Percentiles rank a stretch among this genome's conserved stretches.
Evolutionary conservation across 169 alveolate genomes (phyloP).

Genomic region (Cryptosporidium parvum): DNA sequence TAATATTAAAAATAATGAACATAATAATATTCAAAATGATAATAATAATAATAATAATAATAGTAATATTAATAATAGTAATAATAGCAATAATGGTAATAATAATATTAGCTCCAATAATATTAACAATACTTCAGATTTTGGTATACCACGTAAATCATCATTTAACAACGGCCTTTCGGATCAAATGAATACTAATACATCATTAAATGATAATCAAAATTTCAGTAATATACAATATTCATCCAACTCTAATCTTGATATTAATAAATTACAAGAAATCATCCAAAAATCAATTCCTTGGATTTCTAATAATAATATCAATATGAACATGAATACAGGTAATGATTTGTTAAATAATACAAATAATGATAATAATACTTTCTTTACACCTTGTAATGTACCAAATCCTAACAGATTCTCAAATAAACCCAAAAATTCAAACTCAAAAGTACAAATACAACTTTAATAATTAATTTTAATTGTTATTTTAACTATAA

Average conservation of each 20-base stretch:
- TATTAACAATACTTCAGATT: neutral
- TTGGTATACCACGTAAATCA: neutral
- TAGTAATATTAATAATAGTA: neutral
- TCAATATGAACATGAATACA: neutral
- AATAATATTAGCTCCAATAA: neutral
- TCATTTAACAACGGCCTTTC: neutral
- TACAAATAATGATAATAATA: neutral
- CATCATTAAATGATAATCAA: neutral
- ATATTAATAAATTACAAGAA: slow-evolving; percentile 23
- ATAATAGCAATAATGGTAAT: neutral
- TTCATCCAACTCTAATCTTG: neutral
- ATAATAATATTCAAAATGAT: neutral
- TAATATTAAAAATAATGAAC: neutral
- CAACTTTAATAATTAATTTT: slow-evolving; percentile 19
- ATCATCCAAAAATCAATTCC: slow-evolving; percentile 26
- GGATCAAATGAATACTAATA: neutral
- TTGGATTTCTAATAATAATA: slow-evolving; percentile 4
- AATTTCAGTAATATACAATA: neutral
- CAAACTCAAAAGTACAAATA: slow-evolving; percentile 38
- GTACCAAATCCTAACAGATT: slow-evolving; percentile 63
- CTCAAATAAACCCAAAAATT: slow-evolving; percentile 46
- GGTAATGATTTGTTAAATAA: neutral
- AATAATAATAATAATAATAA: neutral
- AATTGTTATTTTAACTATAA: neutral
- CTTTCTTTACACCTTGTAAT: slow-evolving; percentile 30